phyloP scores from a whole-genome alignment of 805 yeast genomes.

The Saccharomycopsis schoenii region DNA sequence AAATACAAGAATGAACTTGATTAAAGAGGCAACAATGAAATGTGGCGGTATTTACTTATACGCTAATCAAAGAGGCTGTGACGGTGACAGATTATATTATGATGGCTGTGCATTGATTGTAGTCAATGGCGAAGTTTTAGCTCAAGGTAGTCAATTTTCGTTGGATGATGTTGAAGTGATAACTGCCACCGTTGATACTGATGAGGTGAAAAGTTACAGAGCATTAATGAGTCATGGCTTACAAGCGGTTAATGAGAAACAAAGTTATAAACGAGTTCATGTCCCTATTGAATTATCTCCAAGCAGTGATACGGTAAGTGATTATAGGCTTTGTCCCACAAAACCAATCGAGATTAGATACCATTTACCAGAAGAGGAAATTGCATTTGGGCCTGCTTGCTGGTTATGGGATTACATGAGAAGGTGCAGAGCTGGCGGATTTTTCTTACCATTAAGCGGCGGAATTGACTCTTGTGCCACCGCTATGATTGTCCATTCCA shows the following conservation, averaged over 20 bases:
- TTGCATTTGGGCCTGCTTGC: slow-evolving; percentile 97
- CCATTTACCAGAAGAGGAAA: slow-evolving; percentile 89
- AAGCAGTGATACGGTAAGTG: slow-evolving; percentile 40
- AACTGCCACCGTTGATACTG: slow-evolving; percentile 89
- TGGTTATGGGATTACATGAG: slow-evolving; percentile 99
- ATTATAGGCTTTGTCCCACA: slow-evolving; percentile 54
- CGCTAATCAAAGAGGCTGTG: slow-evolving; percentile 95
- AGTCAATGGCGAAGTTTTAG: slow-evolving; percentile 83
- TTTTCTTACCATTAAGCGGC: slow-evolving; percentile 87
- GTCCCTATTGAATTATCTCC: slow-evolving; percentile 64
- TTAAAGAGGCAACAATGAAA: slow-evolving; percentile 85
- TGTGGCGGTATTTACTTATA: slow-evolving; percentile 95
- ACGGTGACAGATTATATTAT: slow-evolving; percentile 92
- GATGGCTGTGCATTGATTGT: slow-evolving; percentile 96
- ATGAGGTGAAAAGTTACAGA: slow-evolving; percentile 80
- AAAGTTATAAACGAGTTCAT: slow-evolving; percentile 39
- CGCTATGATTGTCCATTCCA: slow-evolving; percentile 84
- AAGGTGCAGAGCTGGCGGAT: slow-evolving; percentile 85
- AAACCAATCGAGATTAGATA: slow-evolving; percentile 40
- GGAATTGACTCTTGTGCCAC: slow-evolving; percentile 99
- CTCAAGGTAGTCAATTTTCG: slow-evolving; percentile 89
- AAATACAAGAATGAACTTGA: slow-evolving; percentile 73
- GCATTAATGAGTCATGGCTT: slow-evolving; percentile 62
- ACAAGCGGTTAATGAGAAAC: slow-evolving; percentile 39
- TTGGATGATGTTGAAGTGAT: slow-evolving; percentile 88